Conservation (phyloP, 1,284 basidiomycete species). For the Puccinia hordei region DNA sequence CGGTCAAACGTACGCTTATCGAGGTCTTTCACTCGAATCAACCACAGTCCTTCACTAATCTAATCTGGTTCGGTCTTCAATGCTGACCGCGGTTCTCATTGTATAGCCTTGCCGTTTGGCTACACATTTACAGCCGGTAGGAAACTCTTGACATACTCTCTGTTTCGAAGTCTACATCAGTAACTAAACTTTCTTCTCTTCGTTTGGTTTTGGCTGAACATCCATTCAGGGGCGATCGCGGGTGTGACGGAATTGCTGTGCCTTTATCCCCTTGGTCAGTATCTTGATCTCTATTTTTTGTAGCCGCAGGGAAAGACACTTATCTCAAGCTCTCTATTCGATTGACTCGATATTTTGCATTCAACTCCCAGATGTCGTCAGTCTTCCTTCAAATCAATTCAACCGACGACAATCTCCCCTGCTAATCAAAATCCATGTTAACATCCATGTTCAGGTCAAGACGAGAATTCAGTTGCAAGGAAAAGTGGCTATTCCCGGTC, state of each 20-base stretch:
- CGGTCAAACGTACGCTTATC: neutral
- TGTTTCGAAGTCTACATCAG: neutral
- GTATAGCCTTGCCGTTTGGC: constrained; percentile 75
- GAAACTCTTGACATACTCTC: constrained; percentile 65
- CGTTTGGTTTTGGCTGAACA: neutral
- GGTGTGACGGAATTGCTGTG: constrained; percentile 78
- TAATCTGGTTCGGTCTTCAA: neutral
- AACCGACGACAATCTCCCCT: constrained; percentile 55
- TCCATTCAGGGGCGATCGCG: constrained; percentile 13
- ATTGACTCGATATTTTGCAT: constrained; percentile 55
- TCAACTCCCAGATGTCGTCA: constrained; percentile 56
- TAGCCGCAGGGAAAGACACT: neutral
- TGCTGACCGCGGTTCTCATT: neutral
- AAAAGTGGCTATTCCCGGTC: constrained; percentile 66
- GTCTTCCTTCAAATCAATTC: neutral
- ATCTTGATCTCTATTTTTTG: constrained; percentile 43
- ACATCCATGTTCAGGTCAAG: constrained; percentile 67
- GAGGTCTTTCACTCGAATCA: neutral
- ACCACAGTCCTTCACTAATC: neutral
- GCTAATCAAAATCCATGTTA: constrained; percentile 52
- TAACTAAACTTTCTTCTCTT: neutral
- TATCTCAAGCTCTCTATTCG: neutral
- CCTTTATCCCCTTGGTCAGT: constrained; percentile 85
- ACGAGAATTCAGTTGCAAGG: constrained; percentile 95
- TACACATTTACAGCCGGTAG: constrained; percentile 89